Evolutionary conservation across 768 basidiomycete genomes (phyloP), one percentile per base, ranked within the genome.

Genomic region (Tricholoma saponaceum): DNA sequence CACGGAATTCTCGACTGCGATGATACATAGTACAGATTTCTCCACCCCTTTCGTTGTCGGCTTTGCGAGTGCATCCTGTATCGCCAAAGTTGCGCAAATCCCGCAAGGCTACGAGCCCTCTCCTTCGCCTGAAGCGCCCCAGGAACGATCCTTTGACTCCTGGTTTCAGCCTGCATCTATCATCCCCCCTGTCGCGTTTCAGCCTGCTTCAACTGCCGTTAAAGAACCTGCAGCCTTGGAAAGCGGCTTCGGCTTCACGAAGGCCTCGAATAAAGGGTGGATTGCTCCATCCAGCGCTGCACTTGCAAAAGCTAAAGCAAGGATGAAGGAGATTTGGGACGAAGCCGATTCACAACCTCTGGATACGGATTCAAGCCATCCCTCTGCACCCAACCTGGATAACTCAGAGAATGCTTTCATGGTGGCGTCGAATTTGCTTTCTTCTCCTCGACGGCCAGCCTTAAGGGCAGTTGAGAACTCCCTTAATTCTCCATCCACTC

Each of bases 231-330:
- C 53, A 51, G 51, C 51, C n/a, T 35, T 56, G 30, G 4, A 16
- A 18, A 50, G 26, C 26, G 73, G 70, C 33, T 72, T 76, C 26
- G 73, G 70, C 33, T 72, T 76, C 52, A 64, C 62, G 57, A 72
- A 64, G 49, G 72, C 75, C 10, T 67, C 69, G 2, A 68, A 72
- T 10, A 72, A 78, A 41, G 70, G 72, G n/a, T 60, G 75, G 9
- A 64, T 84, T 18, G 65, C 69, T 13, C 86, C 86, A 1, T 87
- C 86, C 5, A 74, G 71, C 30, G 71, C 71, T 22, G 83, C 87
- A 1, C 66, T 87, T 7, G 79, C 76, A 7, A 78, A 77, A 61
- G 87, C 86, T 1, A 70, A 79, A 68, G 78, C 78, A 43, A 81
- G 75, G 60, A 72, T 85, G 65, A 72, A 70, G 25, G 69, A 67